A percentile compares a stretch with the other conserved stretches of the same genome.
These are phyloP conservation scores for Patellaria atrata DNA, from an alignment of 495 filamentous ascomycete species.

Conservation along the genomic window DNA sequence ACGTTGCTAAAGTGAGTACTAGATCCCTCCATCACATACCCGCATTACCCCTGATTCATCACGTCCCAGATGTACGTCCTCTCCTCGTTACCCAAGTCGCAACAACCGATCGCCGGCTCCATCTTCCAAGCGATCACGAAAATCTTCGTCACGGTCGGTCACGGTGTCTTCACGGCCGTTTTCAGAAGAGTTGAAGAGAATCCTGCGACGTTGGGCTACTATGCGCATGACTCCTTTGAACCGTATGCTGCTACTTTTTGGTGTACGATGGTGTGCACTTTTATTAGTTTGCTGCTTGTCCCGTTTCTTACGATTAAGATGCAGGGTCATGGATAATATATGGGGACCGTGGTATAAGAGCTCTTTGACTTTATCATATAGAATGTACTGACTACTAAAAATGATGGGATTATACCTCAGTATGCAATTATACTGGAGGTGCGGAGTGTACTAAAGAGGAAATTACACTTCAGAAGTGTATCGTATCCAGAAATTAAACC, in stretches of 20 bases:
- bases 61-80: constrained; percentile 28
- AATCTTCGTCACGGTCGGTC: constrained; percentile 26
- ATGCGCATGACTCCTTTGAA: constrained; percentile 19
- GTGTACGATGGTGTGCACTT: constrained; percentile 13
- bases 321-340: constrained; percentile 19
- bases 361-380: too few relatives aligned
- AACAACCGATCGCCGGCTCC: constrained; percentile 28
- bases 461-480: too few relatives aligned
- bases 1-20: constrained; percentile 40
- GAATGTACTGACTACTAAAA: too few relatives aligned
- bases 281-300: constrained; percentile 17
- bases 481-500: too few relatives aligned
- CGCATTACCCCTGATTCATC: constrained; percentile 3
- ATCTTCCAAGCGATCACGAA: constrained; percentile 28
- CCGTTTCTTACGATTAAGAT: constrained; percentile 25
- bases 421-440: too few relatives aligned
- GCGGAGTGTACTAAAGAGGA: too few relatives aligned
- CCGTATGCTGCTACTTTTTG: constrained; percentile 26
- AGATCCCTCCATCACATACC: background rate
- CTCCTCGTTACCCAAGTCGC: constrained; percentile 23
- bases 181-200: constrained; percentile 21
- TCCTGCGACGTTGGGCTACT: constrained; percentile 19
- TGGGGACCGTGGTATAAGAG: constrained; percentile 4
- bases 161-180: constrained; percentile 26
- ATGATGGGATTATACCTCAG: too few relatives aligned